Evolutionary conservation across 495 filamentous ascomycete species (phyloP), one percentile per base, ranked within the genome.

Genomic region (Hypoxylon perforatum): DNA sequence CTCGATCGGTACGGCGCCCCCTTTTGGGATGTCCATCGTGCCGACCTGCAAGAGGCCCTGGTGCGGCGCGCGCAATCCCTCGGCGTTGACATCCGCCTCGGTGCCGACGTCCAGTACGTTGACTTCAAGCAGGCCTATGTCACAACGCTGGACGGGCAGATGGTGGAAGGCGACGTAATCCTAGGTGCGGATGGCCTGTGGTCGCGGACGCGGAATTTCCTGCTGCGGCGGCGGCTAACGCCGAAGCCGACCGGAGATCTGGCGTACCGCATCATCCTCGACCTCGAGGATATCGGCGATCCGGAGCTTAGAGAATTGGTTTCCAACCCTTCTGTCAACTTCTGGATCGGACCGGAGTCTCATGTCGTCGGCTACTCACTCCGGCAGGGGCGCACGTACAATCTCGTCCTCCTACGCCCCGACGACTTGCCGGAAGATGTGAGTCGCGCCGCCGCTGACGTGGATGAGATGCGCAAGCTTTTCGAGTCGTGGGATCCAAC

Each of bases 331-430:
- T 81, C 82, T 14, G 88, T 91, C 12, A 83, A 91, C 60, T 89
- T 91, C 67, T 93, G 91, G 91, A 70, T 91, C 23, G 90, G 91
- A 0, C 86, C 87, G 1, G 57, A 72, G 9, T 77, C 76, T 5
- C 88, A 90, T 61, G 81, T 83, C 2, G 85, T 88, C 1, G 84
- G 81, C 21, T 90, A 90, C 56, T 77, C 84, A 10, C 76, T 90
- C 25, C 75, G 81, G 47, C 80, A 71, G 5, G 83, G 82, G 17
- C 65, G 72, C 0, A 70, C 84, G 23, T 88, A 84, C 65, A 90
- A 90, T 61, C 78, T 90, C 22, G 87, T 89, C 1, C 72, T 87
- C 5, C 64, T 85, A 15, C 79, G 81, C 42, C 83, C 84, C 0
- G 84, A 87, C 49, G 81, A 84, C 35, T 52, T 85, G 21, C 84